Conservation (phyloP, 208 protist species). For the Endotrypanum monterogeii region DNA sequence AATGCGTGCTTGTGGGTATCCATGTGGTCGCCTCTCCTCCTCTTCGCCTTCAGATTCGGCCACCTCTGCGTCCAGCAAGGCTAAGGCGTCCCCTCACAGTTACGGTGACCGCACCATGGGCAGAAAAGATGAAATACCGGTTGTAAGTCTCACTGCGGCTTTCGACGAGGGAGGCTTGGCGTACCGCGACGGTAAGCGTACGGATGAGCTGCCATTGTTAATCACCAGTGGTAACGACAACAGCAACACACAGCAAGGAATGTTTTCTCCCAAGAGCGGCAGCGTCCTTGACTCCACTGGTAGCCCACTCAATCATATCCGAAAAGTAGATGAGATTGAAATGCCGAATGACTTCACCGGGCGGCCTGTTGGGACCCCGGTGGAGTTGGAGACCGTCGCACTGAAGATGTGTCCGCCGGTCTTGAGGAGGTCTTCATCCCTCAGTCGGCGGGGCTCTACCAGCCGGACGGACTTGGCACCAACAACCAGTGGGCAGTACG, state of each 20-base stretch:
- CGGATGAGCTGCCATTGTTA: conserved; percentile 18
- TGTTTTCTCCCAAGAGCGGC: background rate
- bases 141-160: background rate
- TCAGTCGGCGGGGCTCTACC: background rate
- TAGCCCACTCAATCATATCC: background rate
- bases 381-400: conserved; percentile 11
- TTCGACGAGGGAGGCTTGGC: background rate
- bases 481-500: conserved; percentile 1
- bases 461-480: background rate
- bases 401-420: background rate
- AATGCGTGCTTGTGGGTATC: background rate
- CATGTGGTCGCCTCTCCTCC: background rate
- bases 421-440: background rate
- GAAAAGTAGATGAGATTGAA: background rate
- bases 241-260: background rate
- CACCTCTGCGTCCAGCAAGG: background rate
- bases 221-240: conserved; percentile 19
- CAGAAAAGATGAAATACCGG: background rate
- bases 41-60: background rate
- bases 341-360: background rate
- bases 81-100: background rate
- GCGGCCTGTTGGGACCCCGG: conserved; percentile 1
- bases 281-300: background rate
- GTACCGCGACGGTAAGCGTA: background rate
- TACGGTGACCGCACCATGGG: background rate